Base-by-base conservation (phyloP, 345 rosid species). In the Eutrema japonicum region DNA sequence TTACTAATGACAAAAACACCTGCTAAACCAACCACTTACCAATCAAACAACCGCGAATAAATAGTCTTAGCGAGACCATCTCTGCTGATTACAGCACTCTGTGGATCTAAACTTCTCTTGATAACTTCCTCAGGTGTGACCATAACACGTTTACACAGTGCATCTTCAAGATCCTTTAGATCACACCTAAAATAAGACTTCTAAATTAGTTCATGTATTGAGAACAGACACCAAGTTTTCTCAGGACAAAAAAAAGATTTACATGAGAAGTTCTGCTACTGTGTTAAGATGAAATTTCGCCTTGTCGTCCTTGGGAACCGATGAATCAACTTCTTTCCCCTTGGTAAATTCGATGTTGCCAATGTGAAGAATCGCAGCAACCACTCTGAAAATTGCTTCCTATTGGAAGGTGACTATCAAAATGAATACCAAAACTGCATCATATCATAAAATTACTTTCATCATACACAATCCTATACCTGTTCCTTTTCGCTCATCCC, bases 311-410 rank as follows among this genome's bases (percentile, higher is more conserved):
- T 61, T 61, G 0, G 10, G 16, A 6, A 61, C 66, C 4, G 66
- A 61, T 30, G 66, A 61, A 14, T 61, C 66, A 9, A 27, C 16
- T 12, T 61, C 66, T 29, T 61, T 22, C 0, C 66, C 66, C 12
- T 61, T 61, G 0, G 49, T n/a, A 12, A 61, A 61, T 1, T 61
- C 66, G 1, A 61, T 8, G 4, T 61, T 61, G 3, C 66, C 51
- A 7, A 61, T n/a, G 3, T 61, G 66, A 7, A 61, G 66, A 27
- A 61, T 42, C 0, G 66, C 66, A 26, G 50, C 66, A 42, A 61
- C 66, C 7, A 61, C 66, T n/a, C 66, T 42, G 37, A 61, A 61
- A 1, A 61, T 61, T 61, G 66, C 66, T 8, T 61, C 66, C 66
- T 62, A 38, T 45, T 45, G 2, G 2, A 1, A 5, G 48, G 16